Base-by-base conservation (phyloP, 371 early-diverging fungal species). In the Dentiscutata heterogama region DNA sequence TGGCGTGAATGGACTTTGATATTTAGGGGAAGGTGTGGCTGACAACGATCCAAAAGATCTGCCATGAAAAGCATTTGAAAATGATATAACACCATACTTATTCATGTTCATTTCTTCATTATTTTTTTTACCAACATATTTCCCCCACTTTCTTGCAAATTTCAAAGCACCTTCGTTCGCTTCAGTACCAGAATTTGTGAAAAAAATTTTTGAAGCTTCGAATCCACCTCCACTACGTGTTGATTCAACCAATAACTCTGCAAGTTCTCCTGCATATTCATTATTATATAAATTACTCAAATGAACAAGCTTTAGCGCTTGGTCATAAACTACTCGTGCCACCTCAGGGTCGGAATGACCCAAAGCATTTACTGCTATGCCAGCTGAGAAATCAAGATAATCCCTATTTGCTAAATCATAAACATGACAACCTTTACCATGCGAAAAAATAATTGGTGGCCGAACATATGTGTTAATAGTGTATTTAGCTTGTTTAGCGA, bases 101-200 rank as follows among this genome's bases (percentile, higher is more conserved):
- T 91, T 88, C 29, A 46, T 54, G 10, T 80, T 61, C n/a, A 67
- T 1, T 16, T 29, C 29, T 25, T 29, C 67, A n/a, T 42, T 76
- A 25, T 51, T 50, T 60, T 0, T 73, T 67, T 76, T 65, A 3
- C 88, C 84, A 5, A 89, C 82, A 39, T 88, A 85, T 78, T 95
- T 95, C 56, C 94, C 96, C 87, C 92, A 94, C 85, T 97, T 97
- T 83, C 97, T 92, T 27, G 96, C 97, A 89, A 98, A 98, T 86
- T 98, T 98, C 70, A 98, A 84, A 0, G 98, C 97, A 81, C 94
- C 95, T 86, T 98, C 97, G 84, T 94, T 95, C 39, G 98, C 97
- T 85, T 95, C 98, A 2, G 96, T 97, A 70, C 97, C 97, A 29
- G 95, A 94, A 88, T 97, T 97, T 63, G 95, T 89, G 77, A 97